These are phyloP conservation scores for Fomitopsis pulvina DNA, from an alignment of 768 basidiomycete genomes.

Conservation along the genomic window DNA sequence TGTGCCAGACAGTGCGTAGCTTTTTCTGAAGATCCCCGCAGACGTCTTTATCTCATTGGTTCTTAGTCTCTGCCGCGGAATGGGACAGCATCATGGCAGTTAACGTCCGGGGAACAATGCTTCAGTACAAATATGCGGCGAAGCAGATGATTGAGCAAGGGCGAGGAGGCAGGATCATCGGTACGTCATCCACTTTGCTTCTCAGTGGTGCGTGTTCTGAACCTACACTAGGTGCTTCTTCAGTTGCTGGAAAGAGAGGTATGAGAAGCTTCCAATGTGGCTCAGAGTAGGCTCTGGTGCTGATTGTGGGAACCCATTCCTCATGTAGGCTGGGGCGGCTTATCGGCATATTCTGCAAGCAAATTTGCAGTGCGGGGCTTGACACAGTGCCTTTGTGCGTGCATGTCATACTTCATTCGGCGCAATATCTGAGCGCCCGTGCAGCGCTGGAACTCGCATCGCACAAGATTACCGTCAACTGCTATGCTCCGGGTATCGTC, in stretches of 20 bases:
- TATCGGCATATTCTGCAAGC: slow-evolving; percentile 14
- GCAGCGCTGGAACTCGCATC: slow-evolving; percentile 17
- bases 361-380: slow-evolving; percentile 23
- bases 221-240: slow-evolving; percentile 2
- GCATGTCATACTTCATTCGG: neutral
- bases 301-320: neutral
- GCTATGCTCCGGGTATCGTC: slow-evolving; percentile 21
- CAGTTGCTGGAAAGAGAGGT: slow-evolving; percentile 1
- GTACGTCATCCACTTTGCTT: too few relatives aligned
- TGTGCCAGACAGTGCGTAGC: slow-evolving; percentile 2
- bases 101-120: slow-evolving; percentile 28
- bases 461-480: slow-evolving; percentile 21
- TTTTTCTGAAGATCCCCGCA: neutral
- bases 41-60: neutral
- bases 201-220: too few relatives aligned
- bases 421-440: neutral
- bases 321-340: neutral
- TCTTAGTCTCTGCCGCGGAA: slow-evolving; percentile 1
- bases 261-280: neutral
- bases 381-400: slow-evolving; percentile 18
- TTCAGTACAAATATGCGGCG: slow-evolving; percentile 34
- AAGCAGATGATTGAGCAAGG: slow-evolving; percentile 35
- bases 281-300: too few relatives aligned
- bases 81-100: slow-evolving; percentile 17
- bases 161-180: slow-evolving; percentile 33